These are phyloP conservation scores for Phytophthora uliginosa DNA, from an alignment of 352 stramenopile species.

Conservation along the genomic window DNA sequence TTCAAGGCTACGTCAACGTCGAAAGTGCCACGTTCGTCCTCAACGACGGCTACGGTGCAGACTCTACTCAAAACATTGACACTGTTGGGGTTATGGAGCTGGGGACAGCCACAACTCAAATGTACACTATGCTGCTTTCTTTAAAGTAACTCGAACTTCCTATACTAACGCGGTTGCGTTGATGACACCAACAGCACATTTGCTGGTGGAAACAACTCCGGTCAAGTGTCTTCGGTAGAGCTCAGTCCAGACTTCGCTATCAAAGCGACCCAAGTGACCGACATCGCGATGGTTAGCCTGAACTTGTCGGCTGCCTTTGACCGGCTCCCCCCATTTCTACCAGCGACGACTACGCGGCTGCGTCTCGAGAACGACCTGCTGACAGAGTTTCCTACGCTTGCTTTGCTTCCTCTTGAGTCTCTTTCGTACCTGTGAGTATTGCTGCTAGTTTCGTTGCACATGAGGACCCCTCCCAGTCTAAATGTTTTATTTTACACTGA, in stretches of 20 bases:
- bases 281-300: slow-evolving; percentile 7
- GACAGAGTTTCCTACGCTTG: slow-evolving; percentile 4
- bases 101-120: not conserved
- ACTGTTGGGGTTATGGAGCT: slow-evolving; percentile 5
- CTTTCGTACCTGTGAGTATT: slow-evolving; percentile 11
- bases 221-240: not conserved
- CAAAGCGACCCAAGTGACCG: not conserved
- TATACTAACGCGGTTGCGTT: not conserved
- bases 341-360: not conserved
- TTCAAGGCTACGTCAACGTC: not conserved
- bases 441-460: not conserved
- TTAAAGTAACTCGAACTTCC: not conserved
- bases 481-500: slow-evolving; percentile 2
- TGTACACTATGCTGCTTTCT: slow-evolving; percentile 1
- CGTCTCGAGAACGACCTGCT: slow-evolving; percentile 12
- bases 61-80: not conserved
- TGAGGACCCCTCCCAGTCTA: not conserved
- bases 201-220: not conserved
- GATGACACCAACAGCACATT: slow-evolving; percentile 3
- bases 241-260: slow-evolving; percentile 3
- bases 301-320: slow-evolving; percentile 4
- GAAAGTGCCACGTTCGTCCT: not conserved
- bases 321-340: slow-evolving; percentile 1
- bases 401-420: slow-evolving; percentile 1
- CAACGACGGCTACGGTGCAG: not conserved